Evolutionary conservation across 345 rosid species (phyloP).

Genomic region (Pistacia vera): DNA sequence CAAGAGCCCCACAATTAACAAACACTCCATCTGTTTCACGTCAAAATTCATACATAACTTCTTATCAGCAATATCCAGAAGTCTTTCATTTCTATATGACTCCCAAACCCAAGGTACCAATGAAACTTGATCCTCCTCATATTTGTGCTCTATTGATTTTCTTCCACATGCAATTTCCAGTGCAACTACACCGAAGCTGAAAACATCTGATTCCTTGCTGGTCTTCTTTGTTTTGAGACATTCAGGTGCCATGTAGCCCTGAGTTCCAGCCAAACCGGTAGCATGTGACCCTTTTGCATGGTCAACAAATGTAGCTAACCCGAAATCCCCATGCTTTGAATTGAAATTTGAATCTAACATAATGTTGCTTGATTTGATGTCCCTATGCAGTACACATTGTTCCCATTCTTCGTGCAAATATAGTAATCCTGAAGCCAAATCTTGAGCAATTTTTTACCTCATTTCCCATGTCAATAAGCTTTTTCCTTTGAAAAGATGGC

Average conservation of each 20-base stretch:
- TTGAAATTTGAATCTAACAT: constrained; percentile 26
- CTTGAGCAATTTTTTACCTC: constrained; percentile 16
- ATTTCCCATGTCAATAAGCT: constrained; percentile 20
- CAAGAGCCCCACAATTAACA: constrained; percentile 22
- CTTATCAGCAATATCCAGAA: too few relatives aligned
- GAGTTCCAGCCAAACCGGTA: constrained; percentile 26
- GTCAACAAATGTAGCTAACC: constrained; percentile 16
- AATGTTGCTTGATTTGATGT: constrained; percentile 27
- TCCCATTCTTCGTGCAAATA: constrained; percentile 26
- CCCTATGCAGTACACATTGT: constrained; percentile 24
- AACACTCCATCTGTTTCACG: constrained; percentile 9
- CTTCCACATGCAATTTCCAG: constrained; percentile 35
- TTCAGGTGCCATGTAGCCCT: too few relatives aligned
- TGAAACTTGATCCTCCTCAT: too few relatives aligned
- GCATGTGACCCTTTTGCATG: constrained; percentile 17
- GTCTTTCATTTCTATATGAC: constrained; percentile 10
- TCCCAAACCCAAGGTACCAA: constrained; percentile 17
- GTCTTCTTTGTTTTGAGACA: too few relatives aligned
- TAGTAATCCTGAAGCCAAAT: constrained; percentile 20
- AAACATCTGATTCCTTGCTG: too few relatives aligned
- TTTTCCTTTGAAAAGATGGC: constrained; percentile 15
- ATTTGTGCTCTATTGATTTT: constrained; percentile 7
- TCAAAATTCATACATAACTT: too few relatives aligned
- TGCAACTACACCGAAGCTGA: constrained; percentile 40
- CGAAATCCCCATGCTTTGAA: constrained; percentile 26